Base-by-base conservation (phyloP, 768 basidiomycete genomes). In the Lactifluus rugatus region DNA sequence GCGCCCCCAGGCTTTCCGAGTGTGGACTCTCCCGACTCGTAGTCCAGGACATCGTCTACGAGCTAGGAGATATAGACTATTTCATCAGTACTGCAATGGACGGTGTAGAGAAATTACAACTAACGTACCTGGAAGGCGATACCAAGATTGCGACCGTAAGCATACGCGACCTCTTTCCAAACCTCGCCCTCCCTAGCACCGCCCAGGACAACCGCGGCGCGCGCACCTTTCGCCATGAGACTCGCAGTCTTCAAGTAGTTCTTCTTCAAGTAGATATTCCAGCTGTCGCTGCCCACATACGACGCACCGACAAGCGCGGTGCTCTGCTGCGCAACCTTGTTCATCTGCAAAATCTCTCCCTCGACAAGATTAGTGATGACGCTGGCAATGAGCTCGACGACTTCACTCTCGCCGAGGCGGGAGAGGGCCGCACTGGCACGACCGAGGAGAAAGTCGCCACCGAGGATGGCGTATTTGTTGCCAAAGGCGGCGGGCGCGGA, bases 361-460 rank as follows among this genome's bases (percentile, higher is more conserved):
- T 98, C 95, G n/a, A 94, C 94, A 39, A 95, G 77, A 68, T 97
- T 98, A 2, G 91, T 84, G 54, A 99, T 88, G 58, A 97, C 91
- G 66, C 84, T 87, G 3, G 92, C 83, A 47, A 97, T 82, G 57
- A 98, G 79, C 70, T 99, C 96, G 51, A 97, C 91, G 52, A 95
- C 94, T 68, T 98, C 91, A 65, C 73, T 77, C 59, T 85, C 84
- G 5, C 93, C 94, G 7, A 99, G 78, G 10, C 93, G 79, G 0
- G 92, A 84, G 9, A 98, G 77, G 0, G 92, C 90, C 2, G 91
- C 84, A 62, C 85, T 88, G 11, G 94, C 88, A 48, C 96, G 83
- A 8, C 92, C 96, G 9, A 99, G 81, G 19, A 99, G 76, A 71
- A 98, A 98, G 72, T 98, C 96, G 8, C 96, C 96, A 0, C 87